These are phyloP conservation scores for Gliomastix tumulicola DNA, from an alignment of 2,329 filamentous ascomycete species.

Conservation along the genomic window DNA sequence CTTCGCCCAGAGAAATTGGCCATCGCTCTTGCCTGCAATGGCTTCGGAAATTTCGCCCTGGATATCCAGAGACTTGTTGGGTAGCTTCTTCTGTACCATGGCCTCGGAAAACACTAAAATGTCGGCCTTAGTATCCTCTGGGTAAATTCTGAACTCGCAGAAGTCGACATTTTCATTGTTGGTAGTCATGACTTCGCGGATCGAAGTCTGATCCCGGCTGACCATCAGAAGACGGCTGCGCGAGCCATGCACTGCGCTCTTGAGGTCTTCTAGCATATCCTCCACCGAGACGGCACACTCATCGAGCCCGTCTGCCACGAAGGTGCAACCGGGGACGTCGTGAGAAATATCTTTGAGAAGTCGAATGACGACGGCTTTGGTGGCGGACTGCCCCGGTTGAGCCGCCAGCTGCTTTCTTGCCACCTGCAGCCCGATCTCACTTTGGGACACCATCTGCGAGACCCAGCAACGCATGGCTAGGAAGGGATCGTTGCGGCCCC, in stretches of 20 bases:
- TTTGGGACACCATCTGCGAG: slow-evolving; percentile 10
- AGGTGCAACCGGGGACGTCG: slow-evolving; percentile 8
- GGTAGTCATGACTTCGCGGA: slow-evolving; percentile 9
- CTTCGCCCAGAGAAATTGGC: slow-evolving; percentile 25
- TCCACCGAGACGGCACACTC: slow-evolving; percentile 15
- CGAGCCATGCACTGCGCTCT: not conserved
- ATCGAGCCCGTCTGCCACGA: slow-evolving; percentile 24
- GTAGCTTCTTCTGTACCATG: slow-evolving; percentile 18
- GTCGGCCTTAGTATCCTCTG: slow-evolving; percentile 14
- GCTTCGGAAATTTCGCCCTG: slow-evolving; percentile 10
- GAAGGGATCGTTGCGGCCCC: slow-evolving; percentile 15
- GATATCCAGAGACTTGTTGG: slow-evolving; percentile 12
- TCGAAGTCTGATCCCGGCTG: slow-evolving; percentile 14
- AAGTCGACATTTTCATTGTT: not conserved
- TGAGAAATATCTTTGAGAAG: slow-evolving; percentile 10
- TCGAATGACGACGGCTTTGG: slow-evolving; percentile 6
- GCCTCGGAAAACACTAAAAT: slow-evolving; percentile 10
- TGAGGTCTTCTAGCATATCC: not conserved
- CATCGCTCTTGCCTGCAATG: slow-evolving; percentile 18
- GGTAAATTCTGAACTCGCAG: slow-evolving; percentile 11
- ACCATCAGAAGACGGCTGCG: slow-evolving; percentile 11
- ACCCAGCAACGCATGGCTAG: slow-evolving; percentile 20
- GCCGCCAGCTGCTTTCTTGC: too few species aligned
- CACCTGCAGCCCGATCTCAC: too few species aligned
- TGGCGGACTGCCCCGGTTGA: slow-evolving; percentile 8